These are phyloP conservation scores for Coix lacrymajobi DNA, from an alignment of 176 grass and related monocot genomes.

Conservation along the genomic window DNA sequence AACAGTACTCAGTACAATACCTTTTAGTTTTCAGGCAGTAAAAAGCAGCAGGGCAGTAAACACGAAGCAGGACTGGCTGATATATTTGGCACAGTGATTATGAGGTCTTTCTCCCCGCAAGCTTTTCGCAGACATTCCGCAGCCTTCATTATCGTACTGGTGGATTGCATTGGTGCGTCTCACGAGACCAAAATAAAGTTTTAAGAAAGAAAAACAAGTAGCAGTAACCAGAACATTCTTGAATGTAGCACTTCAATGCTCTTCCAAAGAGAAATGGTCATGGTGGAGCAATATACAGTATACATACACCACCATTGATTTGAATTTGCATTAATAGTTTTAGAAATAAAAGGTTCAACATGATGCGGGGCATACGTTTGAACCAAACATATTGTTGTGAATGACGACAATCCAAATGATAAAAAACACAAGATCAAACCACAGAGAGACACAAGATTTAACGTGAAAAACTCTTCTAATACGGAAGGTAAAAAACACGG, in stretches of 20 bases:
- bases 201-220: neutral
- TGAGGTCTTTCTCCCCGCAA: slow-evolving; percentile 8
- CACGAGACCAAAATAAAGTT: neutral
- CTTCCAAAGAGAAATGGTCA: neutral
- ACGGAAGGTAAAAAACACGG: too few relatives aligned
- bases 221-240: slow-evolving; percentile 12
- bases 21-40: slow-evolving; percentile 22
- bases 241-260: slow-evolving; percentile 3
- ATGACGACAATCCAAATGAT: too few relatives aligned
- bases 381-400: too few relatives aligned
- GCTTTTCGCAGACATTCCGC: slow-evolving; percentile 25
- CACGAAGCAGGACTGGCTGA: neutral
- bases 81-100: slow-evolving; percentile 26
- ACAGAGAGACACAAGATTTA: too few relatives aligned
- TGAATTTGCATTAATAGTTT: too few relatives aligned
- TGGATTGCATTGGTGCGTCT: neutral
- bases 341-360: too few relatives aligned
- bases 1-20: neutral
- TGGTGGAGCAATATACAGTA: too few relatives aligned
- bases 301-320: neutral
- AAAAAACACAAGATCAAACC: too few relatives aligned
- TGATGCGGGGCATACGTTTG: too few relatives aligned
- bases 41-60: slow-evolving; percentile 14
- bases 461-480: too few relatives aligned
- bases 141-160: slow-evolving; percentile 23